Base-by-base conservation (phyloP, 495 filamentous ascomycete species). In the Achaetomiella virescens region DNA sequence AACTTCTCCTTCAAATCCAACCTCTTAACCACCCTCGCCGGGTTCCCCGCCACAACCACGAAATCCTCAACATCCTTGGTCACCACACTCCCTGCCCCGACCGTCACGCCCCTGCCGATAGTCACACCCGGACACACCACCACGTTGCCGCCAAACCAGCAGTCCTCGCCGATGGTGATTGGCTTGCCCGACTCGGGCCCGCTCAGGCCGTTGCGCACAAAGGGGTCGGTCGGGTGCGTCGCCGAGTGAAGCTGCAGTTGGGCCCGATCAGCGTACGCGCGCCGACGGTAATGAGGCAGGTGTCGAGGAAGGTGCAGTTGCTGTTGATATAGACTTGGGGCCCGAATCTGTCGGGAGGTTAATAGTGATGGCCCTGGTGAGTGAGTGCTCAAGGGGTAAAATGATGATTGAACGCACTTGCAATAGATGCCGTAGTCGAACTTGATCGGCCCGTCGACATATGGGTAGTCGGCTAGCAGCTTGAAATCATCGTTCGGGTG, bases 61-160 rank as follows among this genome's bases (percentile, higher is more conserved):
- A 79, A 85, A 15, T 78, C 73, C 21, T 82, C 82, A 22, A 88
- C 81, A 66, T 89, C 83, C 78, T 87, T 96, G 1, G 88, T 95
- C 11, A 96, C 91, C 18, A 96, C 89, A 68, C 86, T 89, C 0
- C 88, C 90, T n/a, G 91, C 90, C 0, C 88, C 91, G 61, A 96
- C 77, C 0, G 84, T 84, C 1, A 73, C 75, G 0, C 90, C 86
- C 36, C 76, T 76, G 0, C 91, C 91, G 57, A 96, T 84, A 7
- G 75, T 91, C 22, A 97, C 88, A 0, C 91, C 91, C 0, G 88
- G 83, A 17, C 88, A 67, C 7, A 97, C 75, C 37, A 78, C 79
- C 9, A 87, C 89, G 66, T 85, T 85, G 0, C 91, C 91, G 0
- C 87, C 89, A 24, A 97, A 67, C 91, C 91, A 97, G 60, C 89